Evolutionary conservation across 768 basidiomycete species (phyloP).

Genomic region (Collybia sordida): DNA sequence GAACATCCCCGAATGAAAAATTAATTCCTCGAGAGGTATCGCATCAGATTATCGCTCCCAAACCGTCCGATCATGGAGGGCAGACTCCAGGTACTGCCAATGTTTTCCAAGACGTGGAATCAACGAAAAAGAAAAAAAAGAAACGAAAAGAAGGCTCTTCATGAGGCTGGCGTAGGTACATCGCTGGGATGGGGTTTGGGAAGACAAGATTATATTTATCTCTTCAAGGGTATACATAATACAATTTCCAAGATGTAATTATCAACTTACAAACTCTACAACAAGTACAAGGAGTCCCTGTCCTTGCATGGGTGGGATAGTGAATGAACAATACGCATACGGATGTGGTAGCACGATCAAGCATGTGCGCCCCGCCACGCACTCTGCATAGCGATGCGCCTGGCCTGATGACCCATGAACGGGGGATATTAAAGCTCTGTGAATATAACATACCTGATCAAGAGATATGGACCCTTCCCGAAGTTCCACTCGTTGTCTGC

Average conservation of each 20-base stretch:
- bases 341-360: conserved; percentile 24
- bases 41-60: not conserved
- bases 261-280: conserved; percentile 16
- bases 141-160: conserved; percentile 6
- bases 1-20: not conserved
- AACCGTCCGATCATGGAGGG: no score
- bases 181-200: not conserved
- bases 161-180: not conserved
- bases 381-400: conserved; percentile 86
- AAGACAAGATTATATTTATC: conserved; percentile 1
- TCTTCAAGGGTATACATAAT: conserved; percentile 5
- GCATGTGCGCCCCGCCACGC: conserved; percentile 77
- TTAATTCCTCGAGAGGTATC: not conserved
- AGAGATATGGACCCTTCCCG: conserved; percentile 85
- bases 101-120: not conserved
- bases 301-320: conserved; percentile 6
- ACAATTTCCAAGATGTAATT: conserved; percentile 11
- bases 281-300: conserved; percentile 6
- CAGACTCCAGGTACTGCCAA: not conserved
- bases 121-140: conserved; percentile 13
- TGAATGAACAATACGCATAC: conserved; percentile 12
- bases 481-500: conserved; percentile 73
- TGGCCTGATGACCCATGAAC: conserved; percentile 47
- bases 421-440: conserved; percentile 1
- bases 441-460: conserved; percentile 69